Percentiles rank a stretch among this genome's conserved stretches.
Evolutionary conservation across 129 eudicot genomes (phyloP).

Genomic region (Tagetes patula): DNA sequence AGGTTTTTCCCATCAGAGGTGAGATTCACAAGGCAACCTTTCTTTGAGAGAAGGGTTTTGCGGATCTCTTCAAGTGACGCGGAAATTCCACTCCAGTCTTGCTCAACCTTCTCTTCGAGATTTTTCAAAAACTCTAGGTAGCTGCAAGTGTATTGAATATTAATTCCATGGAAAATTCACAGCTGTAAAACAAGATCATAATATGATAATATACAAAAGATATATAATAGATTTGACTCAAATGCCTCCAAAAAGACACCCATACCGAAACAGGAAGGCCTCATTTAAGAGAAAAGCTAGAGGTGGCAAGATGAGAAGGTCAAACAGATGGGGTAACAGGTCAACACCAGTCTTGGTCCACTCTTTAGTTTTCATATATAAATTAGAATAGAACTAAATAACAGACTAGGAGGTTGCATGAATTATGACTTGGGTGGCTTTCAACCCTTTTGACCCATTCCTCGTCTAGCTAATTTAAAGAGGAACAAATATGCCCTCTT

Average conservation of each 20-base stretch:
- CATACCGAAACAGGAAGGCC: no score
- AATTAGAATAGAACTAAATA: neutral
- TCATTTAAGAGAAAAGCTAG: constrained; percentile 4
- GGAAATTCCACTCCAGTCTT: constrained; percentile 80
- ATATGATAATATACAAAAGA: neutral
- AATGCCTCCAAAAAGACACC: neutral
- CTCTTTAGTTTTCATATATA: neutral
- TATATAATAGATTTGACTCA: neutral
- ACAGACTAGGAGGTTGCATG: neutral
- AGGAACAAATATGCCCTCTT: neutral
- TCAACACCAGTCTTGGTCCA: neutral
- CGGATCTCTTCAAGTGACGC: constrained; percentile 95
- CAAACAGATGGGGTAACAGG: neutral
- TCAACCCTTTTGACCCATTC: constrained; percentile 7
- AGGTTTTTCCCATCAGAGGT: constrained; percentile 93
- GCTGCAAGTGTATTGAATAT: constrained; percentile 46
- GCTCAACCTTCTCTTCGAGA: constrained; percentile 84
- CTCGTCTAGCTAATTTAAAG: neutral
- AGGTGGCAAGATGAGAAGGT: neutral
- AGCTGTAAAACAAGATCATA: constrained; percentile 1
- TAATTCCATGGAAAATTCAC: constrained; percentile 16
- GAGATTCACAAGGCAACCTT: constrained; percentile 81
- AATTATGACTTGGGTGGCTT: neutral
- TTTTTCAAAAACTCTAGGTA: constrained; percentile 71
- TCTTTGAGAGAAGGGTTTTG: constrained; percentile 56